Evolutionary conservation across 768 basidiomycete species (phyloP).

Genomic region (Podaxis sp.): DNA sequence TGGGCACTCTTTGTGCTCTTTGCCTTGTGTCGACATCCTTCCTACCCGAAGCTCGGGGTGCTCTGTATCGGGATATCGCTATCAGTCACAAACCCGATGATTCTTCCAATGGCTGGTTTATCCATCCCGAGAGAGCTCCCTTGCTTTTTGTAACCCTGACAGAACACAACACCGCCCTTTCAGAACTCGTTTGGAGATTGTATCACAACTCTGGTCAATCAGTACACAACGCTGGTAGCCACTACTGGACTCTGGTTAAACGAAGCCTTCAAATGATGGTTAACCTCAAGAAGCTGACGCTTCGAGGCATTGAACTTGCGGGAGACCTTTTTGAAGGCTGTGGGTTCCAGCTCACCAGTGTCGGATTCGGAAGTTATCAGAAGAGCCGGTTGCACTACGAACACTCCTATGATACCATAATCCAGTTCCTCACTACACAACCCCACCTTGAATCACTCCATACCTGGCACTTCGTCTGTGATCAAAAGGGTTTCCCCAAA

Average conservation of each 20-base stretch:
- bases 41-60: background rate
- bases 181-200: background rate
- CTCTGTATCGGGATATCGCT: background rate
- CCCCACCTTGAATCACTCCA: background rate
- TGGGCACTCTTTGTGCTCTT: background rate
- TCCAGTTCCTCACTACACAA: background rate
- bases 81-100: background rate
- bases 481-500: background rate
- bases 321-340: background rate
- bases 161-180: background rate
- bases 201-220: background rate
- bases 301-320: background rate
- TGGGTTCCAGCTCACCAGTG: background rate
- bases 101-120: background rate
- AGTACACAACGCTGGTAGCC: background rate
- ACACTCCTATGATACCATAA: background rate
- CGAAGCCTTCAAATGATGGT: background rate
- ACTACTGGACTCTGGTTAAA: background rate
- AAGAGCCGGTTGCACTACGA: background rate
- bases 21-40: background rate
- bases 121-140: background rate
- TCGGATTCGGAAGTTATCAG: background rate
- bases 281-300: background rate
- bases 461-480: background rate
- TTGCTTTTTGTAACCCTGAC: background rate